These are phyloP conservation scores for Podospora pseudoanserina DNA, from an alignment of 495 filamentous ascomycete genomes.

Conservation along the genomic window DNA sequence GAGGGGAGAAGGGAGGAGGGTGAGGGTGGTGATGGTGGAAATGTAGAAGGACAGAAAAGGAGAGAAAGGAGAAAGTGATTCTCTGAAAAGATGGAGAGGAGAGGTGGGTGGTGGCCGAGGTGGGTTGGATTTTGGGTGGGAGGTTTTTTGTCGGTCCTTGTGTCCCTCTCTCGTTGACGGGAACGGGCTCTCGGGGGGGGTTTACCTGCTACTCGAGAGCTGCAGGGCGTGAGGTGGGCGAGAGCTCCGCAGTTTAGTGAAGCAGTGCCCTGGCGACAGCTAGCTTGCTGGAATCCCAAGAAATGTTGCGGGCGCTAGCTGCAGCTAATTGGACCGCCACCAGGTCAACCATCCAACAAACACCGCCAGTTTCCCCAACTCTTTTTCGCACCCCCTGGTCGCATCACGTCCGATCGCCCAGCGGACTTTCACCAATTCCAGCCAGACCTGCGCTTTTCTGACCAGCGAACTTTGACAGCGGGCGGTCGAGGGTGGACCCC, in stretches of 20 bases:
- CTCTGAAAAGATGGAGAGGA: constrained; percentile 10
- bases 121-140: constrained; percentile 22
- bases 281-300: constrained; percentile 24
- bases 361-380: constrained; percentile 32
- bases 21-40: constrained; percentile 1
- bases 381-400: constrained; percentile 29
- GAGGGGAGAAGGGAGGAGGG: not conserved
- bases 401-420: constrained; percentile 25
- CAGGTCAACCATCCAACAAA: constrained; percentile 37
- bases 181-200: constrained; percentile 10
- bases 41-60: constrained; percentile 10
- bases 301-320: constrained; percentile 27
- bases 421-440: constrained; percentile 30
- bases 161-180: not conserved
- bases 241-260: constrained; percentile 26
- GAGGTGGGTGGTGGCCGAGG: constrained; percentile 14
- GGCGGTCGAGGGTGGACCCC: constrained; percentile 17
- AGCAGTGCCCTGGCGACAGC: constrained; percentile 1
- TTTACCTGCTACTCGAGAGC: constrained; percentile 15
- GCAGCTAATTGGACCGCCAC: constrained; percentile 30
- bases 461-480: constrained; percentile 22
- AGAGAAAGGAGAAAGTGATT: constrained; percentile 6
- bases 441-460: constrained; percentile 13
- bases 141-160: constrained; percentile 23
- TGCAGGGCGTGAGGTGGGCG: not conserved